Conservation (phyloP, 768 basidiomycete genomes). For the Mycena epipterygia region DNA sequence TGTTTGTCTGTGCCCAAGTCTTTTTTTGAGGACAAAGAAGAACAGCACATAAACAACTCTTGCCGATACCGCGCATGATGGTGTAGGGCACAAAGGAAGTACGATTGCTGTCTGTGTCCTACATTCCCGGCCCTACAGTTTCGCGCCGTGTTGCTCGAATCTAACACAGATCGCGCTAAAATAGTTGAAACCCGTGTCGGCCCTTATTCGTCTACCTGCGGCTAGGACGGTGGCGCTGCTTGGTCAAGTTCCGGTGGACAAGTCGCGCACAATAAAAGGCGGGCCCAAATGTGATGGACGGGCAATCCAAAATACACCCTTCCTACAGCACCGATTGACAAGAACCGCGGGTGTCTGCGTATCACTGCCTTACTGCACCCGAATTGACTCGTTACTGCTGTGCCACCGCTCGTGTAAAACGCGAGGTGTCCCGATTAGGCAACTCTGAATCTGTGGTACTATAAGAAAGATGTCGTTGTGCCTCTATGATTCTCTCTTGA, state of each 20-base stretch:
- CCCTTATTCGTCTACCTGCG: not conserved
- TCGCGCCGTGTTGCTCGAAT: too few species aligned
- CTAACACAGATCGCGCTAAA: too few species aligned
- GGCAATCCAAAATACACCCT: not conserved
- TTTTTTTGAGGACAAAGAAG: too few species aligned
- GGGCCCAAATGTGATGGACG: not conserved
- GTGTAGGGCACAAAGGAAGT: too few species aligned
- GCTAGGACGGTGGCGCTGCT: slow-evolving; percentile 21
- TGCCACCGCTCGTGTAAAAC: not conserved
- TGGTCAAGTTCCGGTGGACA: not conserved
- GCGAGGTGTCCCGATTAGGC: slow-evolving; percentile 8
- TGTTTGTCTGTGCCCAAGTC: too few species aligned
- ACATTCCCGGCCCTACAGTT: too few species aligned
- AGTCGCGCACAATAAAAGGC: slow-evolving; percentile 11
- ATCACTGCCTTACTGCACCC: not conserved
- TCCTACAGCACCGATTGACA: not conserved
- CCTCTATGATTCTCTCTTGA: slow-evolving; percentile 19
- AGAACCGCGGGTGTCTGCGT: not conserved
- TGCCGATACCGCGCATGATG: too few species aligned
- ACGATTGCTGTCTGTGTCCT: too few species aligned
- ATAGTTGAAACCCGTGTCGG: slow-evolving; percentile 3
- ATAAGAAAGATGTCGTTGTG: slow-evolving; percentile 12
- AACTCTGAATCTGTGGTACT: not conserved
- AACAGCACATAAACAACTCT: too few species aligned
- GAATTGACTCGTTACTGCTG: slow-evolving; percentile 7